Evolutionary conservation across 257 asterid species (phyloP), one percentile per base, ranked within the genome.

Genomic region (Salvia hispanica): DNA sequence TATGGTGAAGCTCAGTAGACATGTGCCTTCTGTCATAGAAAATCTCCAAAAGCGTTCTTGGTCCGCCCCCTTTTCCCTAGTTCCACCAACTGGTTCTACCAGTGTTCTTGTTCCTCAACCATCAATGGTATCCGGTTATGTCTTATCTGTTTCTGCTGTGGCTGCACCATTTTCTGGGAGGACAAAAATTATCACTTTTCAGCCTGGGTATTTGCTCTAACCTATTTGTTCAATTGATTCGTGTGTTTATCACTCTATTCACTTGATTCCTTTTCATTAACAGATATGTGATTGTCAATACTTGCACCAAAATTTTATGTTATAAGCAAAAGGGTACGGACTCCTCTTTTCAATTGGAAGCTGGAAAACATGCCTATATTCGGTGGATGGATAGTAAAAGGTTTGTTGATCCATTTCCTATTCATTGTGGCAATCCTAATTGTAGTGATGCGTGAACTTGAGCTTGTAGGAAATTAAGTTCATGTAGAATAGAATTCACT

Each of bases 251-350:
- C 15, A 5, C 72, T 42, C 31, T 18, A 36, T 36, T 69, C 71
- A 52, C 45, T 72, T 33, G 37, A 34, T 64, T 12, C 42, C 45
- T 14, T 55, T 46, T 51, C 45, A 71, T 69, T 61, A 67, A 54
- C 91, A 93, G 99, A 79, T 93, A 85, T 67, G 88, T 93, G 77
- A 85, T 93, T 78, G 87, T 95, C 73, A 93, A 93, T 83, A 95
- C 97, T 56, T 88, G 97, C 85, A 64, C 89, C 79, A 93, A 86
- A 77, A 84, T 73, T 43, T 67, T 93, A 78, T 82, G 87, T 72
- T 93, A 90, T 76, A 86, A 87, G 92, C 99, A 93, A 82, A 93
- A 88, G 83, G 99, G 96, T 75, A 90, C 97, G 21, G 84, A 87
- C 72, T 75, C 51, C 64, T 82, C 86, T 74, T 84, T 82, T 74